Conservation (phyloP, 768 basidiomycete genomes). For the Podaxis carcinomalis region DNA sequence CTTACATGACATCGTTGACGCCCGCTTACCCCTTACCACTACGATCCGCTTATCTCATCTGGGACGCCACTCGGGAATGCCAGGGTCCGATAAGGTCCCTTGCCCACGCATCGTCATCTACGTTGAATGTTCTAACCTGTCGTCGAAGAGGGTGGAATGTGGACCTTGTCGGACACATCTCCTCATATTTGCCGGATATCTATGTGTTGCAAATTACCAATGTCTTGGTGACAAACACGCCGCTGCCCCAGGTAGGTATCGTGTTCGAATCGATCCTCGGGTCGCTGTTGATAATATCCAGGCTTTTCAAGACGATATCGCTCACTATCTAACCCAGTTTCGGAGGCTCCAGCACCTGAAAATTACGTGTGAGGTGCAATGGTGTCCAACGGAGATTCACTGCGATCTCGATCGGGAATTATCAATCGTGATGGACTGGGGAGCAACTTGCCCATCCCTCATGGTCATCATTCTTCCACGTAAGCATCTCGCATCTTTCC, state of each 20-base stretch:
- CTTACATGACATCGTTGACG: constrained; percentile 25
- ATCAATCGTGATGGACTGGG: constrained; percentile 32
- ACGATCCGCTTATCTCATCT: constrained; percentile 32
- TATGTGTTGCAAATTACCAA: constrained; percentile 31
- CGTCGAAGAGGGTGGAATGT: constrained; percentile 35
- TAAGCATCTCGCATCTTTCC: constrained; percentile 16
- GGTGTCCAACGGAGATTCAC: constrained; percentile 23
- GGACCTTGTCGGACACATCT: constrained; percentile 31
- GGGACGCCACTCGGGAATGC: constrained; percentile 28
- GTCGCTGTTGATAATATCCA: constrained; percentile 1
- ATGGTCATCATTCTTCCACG: constrained; percentile 32
- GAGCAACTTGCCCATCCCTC: constrained; percentile 30
- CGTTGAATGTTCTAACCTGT: constrained; percentile 31
- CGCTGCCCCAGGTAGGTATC: constrained; percentile 24
- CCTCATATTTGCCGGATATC: constrained; percentile 28
- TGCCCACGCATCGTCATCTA: constrained; percentile 25
- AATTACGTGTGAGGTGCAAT: constrained; percentile 29
- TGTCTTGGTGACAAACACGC: constrained; percentile 28
- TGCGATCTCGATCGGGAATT: constrained; percentile 31
- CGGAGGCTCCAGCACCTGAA: constrained; percentile 26
- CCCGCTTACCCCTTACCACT: constrained; percentile 19
- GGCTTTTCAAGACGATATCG: constrained; percentile 25
- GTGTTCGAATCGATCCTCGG: neutral
- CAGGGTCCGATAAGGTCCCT: constrained; percentile 28
- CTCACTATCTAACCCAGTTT: constrained; percentile 25